Conservation (phyloP, 2,329 filamentous ascomycete species). For the Venturia pyrina region DNA sequence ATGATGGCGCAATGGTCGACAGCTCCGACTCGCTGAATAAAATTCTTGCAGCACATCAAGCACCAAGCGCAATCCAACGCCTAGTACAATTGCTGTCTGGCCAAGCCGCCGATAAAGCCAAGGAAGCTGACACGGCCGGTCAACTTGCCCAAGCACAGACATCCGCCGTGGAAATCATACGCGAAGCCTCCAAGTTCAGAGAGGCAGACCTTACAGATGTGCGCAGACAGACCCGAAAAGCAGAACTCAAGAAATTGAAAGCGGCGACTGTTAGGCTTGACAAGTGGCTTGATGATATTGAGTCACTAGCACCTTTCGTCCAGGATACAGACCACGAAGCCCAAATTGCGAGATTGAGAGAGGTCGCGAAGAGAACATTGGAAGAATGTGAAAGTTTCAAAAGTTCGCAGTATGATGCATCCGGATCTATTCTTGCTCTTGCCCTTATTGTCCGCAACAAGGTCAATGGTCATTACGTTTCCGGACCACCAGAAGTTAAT, state of each 20-base stretch:
- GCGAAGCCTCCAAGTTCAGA: not conserved
- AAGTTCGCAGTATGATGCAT: constrained; percentile 1
- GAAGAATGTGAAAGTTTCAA: not conserved
- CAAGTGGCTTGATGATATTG: not conserved
- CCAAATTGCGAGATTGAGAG: not conserved
- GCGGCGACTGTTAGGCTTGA: not conserved
- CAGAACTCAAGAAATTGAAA: not conserved
- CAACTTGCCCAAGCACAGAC: not conserved
- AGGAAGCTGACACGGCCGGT: not conserved
- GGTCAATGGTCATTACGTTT: constrained; percentile 55
- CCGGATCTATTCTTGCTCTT: constrained; percentile 49
- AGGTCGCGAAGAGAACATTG: constrained; percentile 4
- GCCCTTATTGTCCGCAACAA: constrained; percentile 62
- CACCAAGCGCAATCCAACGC: not conserved
- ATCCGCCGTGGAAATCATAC: not conserved
- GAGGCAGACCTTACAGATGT: not conserved
- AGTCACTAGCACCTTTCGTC: not conserved
- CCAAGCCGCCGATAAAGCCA: not conserved
- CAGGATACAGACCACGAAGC: not conserved
- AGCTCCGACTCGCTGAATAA: constrained; percentile 3
- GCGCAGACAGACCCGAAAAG: not conserved
- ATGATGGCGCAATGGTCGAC: constrained; percentile 16
- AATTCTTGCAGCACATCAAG: not conserved
- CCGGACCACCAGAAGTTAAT: constrained; percentile 46
- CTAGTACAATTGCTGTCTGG: not conserved